These are phyloP conservation scores for Vigna hirtella DNA, from an alignment of 306 rosid species.

Conservation along the genomic window DNA sequence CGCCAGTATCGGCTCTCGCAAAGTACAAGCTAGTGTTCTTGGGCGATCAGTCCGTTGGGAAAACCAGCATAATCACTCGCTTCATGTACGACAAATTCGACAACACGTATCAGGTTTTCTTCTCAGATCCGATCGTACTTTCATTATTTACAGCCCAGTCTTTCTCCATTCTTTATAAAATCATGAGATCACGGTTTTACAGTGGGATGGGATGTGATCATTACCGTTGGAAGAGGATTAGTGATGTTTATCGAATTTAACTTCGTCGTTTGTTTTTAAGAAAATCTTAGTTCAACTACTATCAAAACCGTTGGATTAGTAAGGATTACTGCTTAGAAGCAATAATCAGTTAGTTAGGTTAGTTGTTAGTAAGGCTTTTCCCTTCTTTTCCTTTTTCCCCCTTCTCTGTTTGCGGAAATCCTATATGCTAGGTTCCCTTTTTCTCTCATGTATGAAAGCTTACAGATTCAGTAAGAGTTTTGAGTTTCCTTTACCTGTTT, in stretches of 20 bases:
- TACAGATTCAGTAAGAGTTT: no score
- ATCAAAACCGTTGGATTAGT: no score
- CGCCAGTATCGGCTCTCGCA: constrained; percentile 69
- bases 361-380: no score
- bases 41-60: constrained; percentile 72
- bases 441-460: no score
- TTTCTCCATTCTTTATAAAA: background rate
- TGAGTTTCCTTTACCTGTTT: no score
- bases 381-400: no score
- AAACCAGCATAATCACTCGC: constrained; percentile 73
- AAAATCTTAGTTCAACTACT: background rate
- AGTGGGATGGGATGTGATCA: background rate
- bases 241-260: background rate
- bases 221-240: background rate
- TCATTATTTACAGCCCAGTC: background rate
- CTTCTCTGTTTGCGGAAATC: no score
- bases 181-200: constrained; percentile 21
- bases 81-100: constrained; percentile 75
- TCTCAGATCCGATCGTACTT: constrained; percentile 48
- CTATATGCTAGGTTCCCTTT: no score
- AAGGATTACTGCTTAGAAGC: no score
- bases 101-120: constrained; percentile 65
- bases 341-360: no score
- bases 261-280: background rate
- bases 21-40: constrained; percentile 68